A percentile compares a stretch with the other conserved stretches of the same genome.
phyloP scores from a whole-genome alignment of 1,139 yeast species.

The Lodderomyces parapsilosis region DNA sequence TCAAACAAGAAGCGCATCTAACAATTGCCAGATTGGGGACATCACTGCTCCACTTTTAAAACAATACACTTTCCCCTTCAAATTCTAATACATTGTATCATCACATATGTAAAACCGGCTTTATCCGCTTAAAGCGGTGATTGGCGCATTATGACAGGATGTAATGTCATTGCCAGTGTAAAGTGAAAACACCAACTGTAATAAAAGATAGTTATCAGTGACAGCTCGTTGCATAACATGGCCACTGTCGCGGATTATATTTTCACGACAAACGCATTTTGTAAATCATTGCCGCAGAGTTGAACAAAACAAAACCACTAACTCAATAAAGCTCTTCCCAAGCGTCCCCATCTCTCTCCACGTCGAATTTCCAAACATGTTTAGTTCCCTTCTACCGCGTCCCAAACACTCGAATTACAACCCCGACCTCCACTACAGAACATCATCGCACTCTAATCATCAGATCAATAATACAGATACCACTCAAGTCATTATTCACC shows the following conservation, averaged over 20 bases:
- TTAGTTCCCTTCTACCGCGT: constrained; percentile 32
- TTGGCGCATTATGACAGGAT: not conserved
- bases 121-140: not conserved
- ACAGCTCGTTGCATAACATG: no score
- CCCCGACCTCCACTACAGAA: constrained; percentile 6
- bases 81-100: no score
- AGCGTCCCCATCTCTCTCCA: no score
- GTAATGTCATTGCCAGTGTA: not conserved
- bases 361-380: no score
- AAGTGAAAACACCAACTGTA: no score
- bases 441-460: constrained; percentile 2
- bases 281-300: no score
- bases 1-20: not conserved
- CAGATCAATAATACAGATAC: not conserved
- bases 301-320: no score
- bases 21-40: not conserved
- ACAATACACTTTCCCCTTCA: not conserved
- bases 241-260: no score
- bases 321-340: no score
- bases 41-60: not conserved
- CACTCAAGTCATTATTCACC: not conserved
- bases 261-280: no score
- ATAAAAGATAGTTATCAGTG: no score
- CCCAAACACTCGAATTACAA: constrained; percentile 26
- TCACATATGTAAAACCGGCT: no score